Conservation (phyloP, 352 stramenopile species). For the Saprolegnia diclina region DNA sequence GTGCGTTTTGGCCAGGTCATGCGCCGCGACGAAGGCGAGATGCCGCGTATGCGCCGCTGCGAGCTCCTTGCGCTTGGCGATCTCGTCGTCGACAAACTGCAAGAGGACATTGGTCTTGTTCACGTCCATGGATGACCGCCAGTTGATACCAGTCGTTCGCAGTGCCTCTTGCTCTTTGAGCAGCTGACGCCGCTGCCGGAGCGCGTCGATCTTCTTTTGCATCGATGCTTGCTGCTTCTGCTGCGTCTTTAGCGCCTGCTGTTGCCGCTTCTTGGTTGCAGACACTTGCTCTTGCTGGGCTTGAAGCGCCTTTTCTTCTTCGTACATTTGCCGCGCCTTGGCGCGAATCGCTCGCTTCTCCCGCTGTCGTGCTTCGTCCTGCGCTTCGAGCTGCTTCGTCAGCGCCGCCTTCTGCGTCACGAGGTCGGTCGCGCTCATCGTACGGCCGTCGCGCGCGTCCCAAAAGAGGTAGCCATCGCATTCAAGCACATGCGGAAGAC, state of each 20-base stretch:
- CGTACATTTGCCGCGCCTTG: neutral
- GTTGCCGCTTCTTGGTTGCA: neutral
- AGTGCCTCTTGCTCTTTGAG: neutral
- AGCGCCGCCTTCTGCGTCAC: neutral
- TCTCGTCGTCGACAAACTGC: conserved; percentile 18
- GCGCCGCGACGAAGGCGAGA: neutral
- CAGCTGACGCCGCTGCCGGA: conserved; percentile 10
- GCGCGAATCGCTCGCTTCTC: neutral
- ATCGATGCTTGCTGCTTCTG: conserved; percentile 7
- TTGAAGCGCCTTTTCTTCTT: conserved; percentile 7
- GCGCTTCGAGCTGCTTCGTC: neutral
- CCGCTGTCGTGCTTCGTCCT: neutral
- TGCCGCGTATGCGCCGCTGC: neutral
- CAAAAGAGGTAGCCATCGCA: conserved; percentile 81
- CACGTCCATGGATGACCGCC: neutral
- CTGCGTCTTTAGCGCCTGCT: neutral
- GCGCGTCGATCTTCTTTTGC: conserved; percentile 22
- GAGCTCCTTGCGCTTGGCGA: neutral
- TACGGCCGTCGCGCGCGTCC: conserved; percentile 53
- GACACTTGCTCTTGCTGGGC: neutral
- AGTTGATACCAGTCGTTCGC: neutral
- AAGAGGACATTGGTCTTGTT: neutral
- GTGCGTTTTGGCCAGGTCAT: neutral
- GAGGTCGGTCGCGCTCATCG: neutral
- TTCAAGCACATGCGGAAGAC: conserved; percentile 49